Evolutionary conservation across 2,329 filamentous ascomycete genomes (phyloP), one percentile per base, ranked within the genome.

Genomic region (Blumeria graminis): DNA sequence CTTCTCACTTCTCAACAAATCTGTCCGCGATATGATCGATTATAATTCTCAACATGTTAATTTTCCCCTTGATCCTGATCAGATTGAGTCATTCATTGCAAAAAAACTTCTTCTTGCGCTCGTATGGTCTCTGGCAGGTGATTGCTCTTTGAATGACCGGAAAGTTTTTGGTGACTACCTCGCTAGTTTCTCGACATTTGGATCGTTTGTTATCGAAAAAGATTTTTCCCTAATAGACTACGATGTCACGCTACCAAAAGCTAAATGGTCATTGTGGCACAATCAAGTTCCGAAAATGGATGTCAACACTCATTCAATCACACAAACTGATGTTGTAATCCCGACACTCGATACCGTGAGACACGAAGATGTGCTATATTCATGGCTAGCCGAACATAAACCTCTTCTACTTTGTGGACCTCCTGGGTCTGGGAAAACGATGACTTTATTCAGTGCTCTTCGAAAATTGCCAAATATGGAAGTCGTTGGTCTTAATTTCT

Each of bases 391-490:
- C 14, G 92, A 99, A 68, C 92, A 99, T 68, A 98, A 98, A 72
- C 92, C 93, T 11, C 75, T 99, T 16, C 74, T 99, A 55, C 82
- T 99, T 14, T 99, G 92, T 68, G 93, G 92, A 69, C 93, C 92
- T 66, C 92, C 92, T 58, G 92, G 92, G 72, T 98, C 92, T 55
- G 92, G 92, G 75, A 99, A 99, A 74, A 99, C 92, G 4, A 99
- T 99, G 92, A 99, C 92, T 10, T 74, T 99, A 11, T 99, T 99
- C 73, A 95, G 90, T 67, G 92, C 92, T 36, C 78, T 99, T 56
- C 83, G 92, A 61, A 98, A 98, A 70, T 74, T 98, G 57, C 90
- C 90, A 3, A 95, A 95, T 67, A 95, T 98, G 89, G 92, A 98
- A 70, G 88, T 95, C 57, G 93, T 98, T 35, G 92, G 92, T 53